phyloP scores from a whole-genome alignment of 2,329 filamentous ascomycete genomes.

The Fusarium algeriense region DNA sequence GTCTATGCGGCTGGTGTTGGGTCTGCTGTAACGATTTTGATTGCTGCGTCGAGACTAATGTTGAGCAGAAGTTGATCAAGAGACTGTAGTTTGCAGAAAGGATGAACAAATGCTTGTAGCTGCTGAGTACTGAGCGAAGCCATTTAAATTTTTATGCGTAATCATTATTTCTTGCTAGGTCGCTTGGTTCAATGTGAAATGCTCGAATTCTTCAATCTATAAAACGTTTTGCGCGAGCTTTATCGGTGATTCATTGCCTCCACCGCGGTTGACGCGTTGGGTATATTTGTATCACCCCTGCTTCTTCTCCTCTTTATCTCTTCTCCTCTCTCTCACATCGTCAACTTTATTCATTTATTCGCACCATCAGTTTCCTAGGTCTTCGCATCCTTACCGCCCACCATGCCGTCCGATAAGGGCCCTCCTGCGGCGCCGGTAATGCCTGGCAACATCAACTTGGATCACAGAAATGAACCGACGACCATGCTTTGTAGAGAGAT shows the following conservation, averaged over 20 bases:
- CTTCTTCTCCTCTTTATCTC: not conserved
- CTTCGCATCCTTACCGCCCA: not conserved
- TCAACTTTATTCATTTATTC: not conserved
- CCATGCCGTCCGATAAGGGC: not conserved
- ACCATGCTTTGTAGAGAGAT: not conserved
- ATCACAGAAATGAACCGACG: not conserved
- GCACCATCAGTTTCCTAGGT: not conserved
- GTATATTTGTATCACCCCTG: not conserved
- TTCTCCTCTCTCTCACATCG: not conserved
- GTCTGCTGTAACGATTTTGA: not conserved
- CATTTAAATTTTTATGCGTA: no score
- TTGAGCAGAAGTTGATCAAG: slow-evolving; percentile 1
- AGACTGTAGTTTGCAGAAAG: accelerated
- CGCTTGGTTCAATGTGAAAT: accelerated
- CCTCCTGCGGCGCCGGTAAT: not conserved
- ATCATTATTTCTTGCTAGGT: not conserved
- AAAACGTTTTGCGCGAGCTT: not conserved
- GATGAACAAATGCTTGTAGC: not conserved
- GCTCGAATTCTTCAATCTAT: accelerated
- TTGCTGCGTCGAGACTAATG: not conserved
- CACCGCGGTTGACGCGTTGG: not conserved
- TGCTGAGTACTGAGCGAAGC: no score
- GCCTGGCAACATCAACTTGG: not conserved
- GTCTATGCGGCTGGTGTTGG: slow-evolving; percentile 14
- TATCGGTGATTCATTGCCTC: not conserved